phyloP scores from a whole-genome alignment of 75 land plant genomes.

The Larix kaempferi region DNA sequence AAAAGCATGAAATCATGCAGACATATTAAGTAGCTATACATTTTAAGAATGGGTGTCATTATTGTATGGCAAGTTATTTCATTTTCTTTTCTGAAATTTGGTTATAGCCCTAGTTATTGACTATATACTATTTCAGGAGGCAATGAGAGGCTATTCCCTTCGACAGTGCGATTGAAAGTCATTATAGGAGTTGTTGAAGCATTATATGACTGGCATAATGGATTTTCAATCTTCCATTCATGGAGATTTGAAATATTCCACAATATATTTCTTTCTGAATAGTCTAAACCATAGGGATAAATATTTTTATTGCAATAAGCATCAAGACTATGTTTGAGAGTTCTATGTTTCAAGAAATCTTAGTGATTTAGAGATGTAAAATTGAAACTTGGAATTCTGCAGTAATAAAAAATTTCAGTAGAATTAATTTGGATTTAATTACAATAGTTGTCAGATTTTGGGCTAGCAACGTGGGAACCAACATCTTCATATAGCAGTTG shows the following conservation, averaged over 20 bases:
- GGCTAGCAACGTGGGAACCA: conserved; percentile 87
- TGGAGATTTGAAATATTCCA: conserved; percentile 81
- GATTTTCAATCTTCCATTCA: conserved; percentile 55
- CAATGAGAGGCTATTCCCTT: conserved; percentile 44
- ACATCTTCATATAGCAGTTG: conserved; percentile 39
- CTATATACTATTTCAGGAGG: conserved; percentile 20
- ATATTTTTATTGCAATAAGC: not conserved
- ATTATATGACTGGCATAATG: conserved; percentile 54
- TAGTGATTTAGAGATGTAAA: not conserved
- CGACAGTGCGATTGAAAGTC: conserved; percentile 74
- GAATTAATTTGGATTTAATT: not conserved
- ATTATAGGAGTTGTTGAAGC: conserved; percentile 90
- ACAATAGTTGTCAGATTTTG: conserved; percentile 88
- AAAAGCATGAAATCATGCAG: too few species aligned
- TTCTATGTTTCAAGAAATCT: not conserved
- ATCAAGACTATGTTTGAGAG: not conserved
- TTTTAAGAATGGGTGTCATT: not conserved
- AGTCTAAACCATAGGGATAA: conserved; percentile 69
- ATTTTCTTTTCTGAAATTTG: conserved; percentile 2
- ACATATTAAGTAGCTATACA: not conserved
- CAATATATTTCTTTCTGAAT: conserved; percentile 65
- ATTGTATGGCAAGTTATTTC: not conserved
- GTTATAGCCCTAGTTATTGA: conserved; percentile 12
- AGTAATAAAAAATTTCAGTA: not conserved
- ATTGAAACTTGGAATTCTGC: not conserved